phyloP scores from a whole-genome alignment of 768 basidiomycete genomes.

The Boletus barrowsii region DNA sequence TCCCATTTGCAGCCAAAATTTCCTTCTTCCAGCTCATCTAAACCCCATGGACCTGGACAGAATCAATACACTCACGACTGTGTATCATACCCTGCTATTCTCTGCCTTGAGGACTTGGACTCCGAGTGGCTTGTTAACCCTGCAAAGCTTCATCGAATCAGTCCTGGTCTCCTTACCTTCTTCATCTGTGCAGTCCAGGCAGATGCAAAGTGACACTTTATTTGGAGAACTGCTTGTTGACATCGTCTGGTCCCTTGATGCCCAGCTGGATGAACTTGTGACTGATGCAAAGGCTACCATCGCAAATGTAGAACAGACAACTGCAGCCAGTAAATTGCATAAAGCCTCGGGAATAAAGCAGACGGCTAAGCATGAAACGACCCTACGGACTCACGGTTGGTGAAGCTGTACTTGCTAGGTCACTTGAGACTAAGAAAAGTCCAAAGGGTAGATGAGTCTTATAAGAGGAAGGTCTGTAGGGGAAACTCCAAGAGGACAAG shows the following conservation, averaged over 20 bases:
- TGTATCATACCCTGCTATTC: conserved; percentile 65
- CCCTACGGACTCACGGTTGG: too few relatives aligned
- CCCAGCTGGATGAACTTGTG: conserved; percentile 68
- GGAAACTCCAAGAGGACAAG: too few relatives aligned
- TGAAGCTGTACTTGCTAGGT: too few relatives aligned
- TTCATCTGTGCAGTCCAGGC: conserved; percentile 41
- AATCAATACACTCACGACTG: conserved; percentile 57
- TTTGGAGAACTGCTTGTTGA: conserved; percentile 79
- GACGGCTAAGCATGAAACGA: too few relatives aligned
- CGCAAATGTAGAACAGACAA: conserved; percentile 27
- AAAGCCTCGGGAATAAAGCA: conserved; percentile 46
- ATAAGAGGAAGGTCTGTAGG: too few relatives aligned
- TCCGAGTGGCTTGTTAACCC: conserved; percentile 43
- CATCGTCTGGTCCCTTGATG: conserved; percentile 78
- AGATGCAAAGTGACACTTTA: conserved; percentile 39
- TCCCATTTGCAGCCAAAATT: conserved; percentile 48
- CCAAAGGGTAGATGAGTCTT: too few relatives aligned
- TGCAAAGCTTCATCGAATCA: conserved; percentile 51
- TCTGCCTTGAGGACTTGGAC: conserved; percentile 59
- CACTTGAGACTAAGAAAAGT: too few relatives aligned
- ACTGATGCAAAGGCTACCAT: conserved; percentile 49
- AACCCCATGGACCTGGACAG: conserved; percentile 52
- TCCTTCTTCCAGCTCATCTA: conserved; percentile 58
- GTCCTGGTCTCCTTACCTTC: conserved; percentile 64
- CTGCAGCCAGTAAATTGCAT: conserved; percentile 21